Conservation (phyloP, 78 protist species). For the Dictyostelium brefeldianum region DNA sequence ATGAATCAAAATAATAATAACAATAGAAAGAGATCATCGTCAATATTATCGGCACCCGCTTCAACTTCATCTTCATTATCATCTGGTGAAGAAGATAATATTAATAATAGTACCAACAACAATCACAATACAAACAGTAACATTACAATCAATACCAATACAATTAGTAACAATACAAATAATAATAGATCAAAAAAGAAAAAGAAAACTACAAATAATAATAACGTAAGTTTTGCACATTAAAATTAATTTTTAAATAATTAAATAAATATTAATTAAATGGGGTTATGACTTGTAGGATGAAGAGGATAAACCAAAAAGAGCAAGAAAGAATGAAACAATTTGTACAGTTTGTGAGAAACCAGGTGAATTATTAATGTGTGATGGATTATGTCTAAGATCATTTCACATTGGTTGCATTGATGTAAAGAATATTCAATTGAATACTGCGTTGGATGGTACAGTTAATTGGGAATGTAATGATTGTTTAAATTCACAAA, state of each 20-base stretch:
- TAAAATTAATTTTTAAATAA: neutral
- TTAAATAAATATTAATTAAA: neutral
- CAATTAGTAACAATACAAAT: neutral
- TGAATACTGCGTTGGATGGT: neutral
- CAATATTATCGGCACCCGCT: neutral
- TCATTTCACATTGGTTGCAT: slow-evolving; percentile 57
- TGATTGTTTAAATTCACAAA: slow-evolving; percentile 36
- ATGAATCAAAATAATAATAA: neutral
- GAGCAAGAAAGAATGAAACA: slow-evolving; percentile 72
- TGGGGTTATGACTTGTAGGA: too few species aligned
- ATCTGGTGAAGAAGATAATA: slow-evolving; percentile 1
- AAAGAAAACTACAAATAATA: neutral
- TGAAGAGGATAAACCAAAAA: slow-evolving; percentile 44
- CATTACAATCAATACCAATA: neutral
- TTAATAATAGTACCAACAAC: neutral
- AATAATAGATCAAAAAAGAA: slow-evolving; percentile 4
- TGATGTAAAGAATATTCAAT: neutral
- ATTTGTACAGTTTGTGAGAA: slow-evolving; percentile 67
- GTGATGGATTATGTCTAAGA: slow-evolving; percentile 68
- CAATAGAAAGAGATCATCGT: neutral
- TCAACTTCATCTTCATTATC: neutral
- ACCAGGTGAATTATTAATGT: slow-evolving; percentile 50
- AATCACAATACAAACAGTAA: neutral
- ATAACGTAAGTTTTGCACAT: neutral
- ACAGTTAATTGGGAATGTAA: slow-evolving; percentile 58